Evolutionary conservation across 2,329 filamentous ascomycete genomes (phyloP).

Genomic region (Colletotrichum destructivum): DNA sequence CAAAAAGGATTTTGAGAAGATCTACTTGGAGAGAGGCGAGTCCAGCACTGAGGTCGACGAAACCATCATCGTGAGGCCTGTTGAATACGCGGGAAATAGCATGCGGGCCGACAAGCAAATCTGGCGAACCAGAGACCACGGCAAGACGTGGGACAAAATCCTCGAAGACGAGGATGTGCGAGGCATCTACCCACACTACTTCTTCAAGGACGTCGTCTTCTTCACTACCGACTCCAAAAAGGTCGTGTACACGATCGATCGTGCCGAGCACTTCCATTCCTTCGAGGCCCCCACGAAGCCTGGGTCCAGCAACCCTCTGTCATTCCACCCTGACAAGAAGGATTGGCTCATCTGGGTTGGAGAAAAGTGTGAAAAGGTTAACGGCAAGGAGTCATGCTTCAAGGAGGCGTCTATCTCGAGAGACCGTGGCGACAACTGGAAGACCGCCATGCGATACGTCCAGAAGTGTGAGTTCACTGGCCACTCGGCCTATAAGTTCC

Average conservation of each 20-base stretch:
- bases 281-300: constrained; percentile 79
- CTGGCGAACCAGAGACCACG: constrained; percentile 86
- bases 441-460: constrained; percentile 80
- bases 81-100: constrained; percentile 51
- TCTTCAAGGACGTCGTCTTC: constrained; percentile 88
- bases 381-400: constrained; percentile 73
- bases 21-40: constrained; percentile 85
- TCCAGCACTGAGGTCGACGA: constrained; percentile 78
- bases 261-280: constrained; percentile 79
- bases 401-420: constrained; percentile 81
- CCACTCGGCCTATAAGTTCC: constrained; percentile 69
- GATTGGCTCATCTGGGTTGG: constrained; percentile 96
- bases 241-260: constrained; percentile 86
- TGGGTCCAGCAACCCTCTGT: constrained; percentile 63
- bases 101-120: constrained; percentile 68
- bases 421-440: constrained; percentile 87
- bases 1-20: constrained; percentile 66
- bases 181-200: constrained; percentile 81
- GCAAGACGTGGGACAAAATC: constrained; percentile 84
- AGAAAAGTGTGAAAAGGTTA: constrained; percentile 73
- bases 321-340: constrained; percentile 87
- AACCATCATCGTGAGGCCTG: constrained; percentile 73
- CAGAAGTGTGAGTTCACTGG: constrained; percentile 90
- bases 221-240: constrained; percentile 79
- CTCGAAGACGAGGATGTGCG: constrained; percentile 79